Evolutionary conservation across 495 filamentous ascomycete species (phyloP), one percentile per base, ranked within the genome.

Genomic region (Elaphomyces granulatus): DNA sequence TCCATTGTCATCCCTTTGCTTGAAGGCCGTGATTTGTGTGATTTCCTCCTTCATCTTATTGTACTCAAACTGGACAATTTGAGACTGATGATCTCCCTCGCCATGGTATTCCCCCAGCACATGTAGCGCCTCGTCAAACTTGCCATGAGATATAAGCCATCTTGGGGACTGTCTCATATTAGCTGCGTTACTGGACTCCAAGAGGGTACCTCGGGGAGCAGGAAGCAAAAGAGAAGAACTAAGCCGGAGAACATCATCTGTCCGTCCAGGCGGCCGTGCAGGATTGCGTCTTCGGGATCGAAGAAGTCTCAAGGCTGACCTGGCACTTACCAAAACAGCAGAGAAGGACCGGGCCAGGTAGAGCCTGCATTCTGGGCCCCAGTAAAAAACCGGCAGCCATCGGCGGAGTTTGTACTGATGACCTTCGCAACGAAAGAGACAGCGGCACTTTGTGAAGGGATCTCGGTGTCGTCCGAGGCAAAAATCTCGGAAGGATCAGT

Each of bases 191-290:
- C 36, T 15, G 3, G 12, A 30, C 36, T 53, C 15, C 45, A 44
- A 17, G 51, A 47, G 1, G 50, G 3, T 17, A 69, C 14, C 15
- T 54, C 49, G 0, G 52, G 50, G n/a, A 49, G 15, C n/a, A 41
- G 14, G 4, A 45, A 40, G 20, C 41, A 41, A 20, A 45, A 38
- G 8, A 47, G 6, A 8, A 41, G 21, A 21, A 66, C 51, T n/a
- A 68, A 18, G 7, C 53, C 60, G 0, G 73, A 63, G 42, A 71
- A 75, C 35, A 78, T 52, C 50, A 73, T 60, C 53, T 80, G 75
- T 75, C 81, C 57, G 72, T 99, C 56, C 87, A 94, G 68, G 81
- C 84, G 16, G 59, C 81, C 43, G 85, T 82, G 20, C 80, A 90
- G 66, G 83, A 93, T 50, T 87, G 88, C 45, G 67, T 77, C 55